Conservation (phyloP, 164 flowering plant genomes). For the Magnolia changhungtana region DNA sequence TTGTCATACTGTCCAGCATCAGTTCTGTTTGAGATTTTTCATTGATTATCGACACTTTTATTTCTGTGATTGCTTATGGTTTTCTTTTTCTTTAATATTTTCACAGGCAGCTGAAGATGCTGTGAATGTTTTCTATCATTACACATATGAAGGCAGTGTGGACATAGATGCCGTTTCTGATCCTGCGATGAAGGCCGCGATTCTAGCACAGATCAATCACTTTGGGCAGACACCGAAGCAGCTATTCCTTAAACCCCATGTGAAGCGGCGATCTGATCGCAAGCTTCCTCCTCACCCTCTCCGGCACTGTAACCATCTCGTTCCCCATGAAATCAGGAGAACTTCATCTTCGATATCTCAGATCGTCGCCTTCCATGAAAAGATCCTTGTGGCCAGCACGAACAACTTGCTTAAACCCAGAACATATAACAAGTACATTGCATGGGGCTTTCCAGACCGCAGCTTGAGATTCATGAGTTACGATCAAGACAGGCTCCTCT, state of each 20-base stretch:
- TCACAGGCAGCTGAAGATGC: constrained; percentile 96
- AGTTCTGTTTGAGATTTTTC: not conserved
- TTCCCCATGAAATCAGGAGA: constrained; percentile 71
- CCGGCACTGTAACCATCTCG: constrained; percentile 55
- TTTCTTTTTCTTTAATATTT: not conserved
- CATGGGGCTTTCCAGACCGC: constrained; percentile 98
- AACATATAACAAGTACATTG: constrained; percentile 72
- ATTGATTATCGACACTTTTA: not conserved
- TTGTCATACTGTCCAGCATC: not conserved
- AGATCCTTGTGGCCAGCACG: constrained; percentile 69
- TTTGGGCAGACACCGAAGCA: constrained; percentile 99
- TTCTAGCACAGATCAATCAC: constrained; percentile 96
- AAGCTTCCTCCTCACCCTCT: constrained; percentile 78
- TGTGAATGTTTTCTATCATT: constrained; percentile 95
- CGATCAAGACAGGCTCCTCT: constrained; percentile 86
- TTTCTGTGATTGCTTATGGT: not conserved
- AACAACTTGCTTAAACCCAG: constrained; percentile 79
- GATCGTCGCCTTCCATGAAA: constrained; percentile 63
- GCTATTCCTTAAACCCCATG: constrained; percentile 81
- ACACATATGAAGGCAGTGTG: constrained; percentile 97
- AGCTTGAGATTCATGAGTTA: constrained; percentile 85
- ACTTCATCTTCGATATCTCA: constrained; percentile 51
- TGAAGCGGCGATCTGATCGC: constrained; percentile 68
- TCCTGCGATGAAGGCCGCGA: constrained; percentile 98
- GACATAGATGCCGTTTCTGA: constrained; percentile 94